Base-by-base conservation (phyloP, 176 grass and related monocot species). In the Avena eriantha region DNA sequence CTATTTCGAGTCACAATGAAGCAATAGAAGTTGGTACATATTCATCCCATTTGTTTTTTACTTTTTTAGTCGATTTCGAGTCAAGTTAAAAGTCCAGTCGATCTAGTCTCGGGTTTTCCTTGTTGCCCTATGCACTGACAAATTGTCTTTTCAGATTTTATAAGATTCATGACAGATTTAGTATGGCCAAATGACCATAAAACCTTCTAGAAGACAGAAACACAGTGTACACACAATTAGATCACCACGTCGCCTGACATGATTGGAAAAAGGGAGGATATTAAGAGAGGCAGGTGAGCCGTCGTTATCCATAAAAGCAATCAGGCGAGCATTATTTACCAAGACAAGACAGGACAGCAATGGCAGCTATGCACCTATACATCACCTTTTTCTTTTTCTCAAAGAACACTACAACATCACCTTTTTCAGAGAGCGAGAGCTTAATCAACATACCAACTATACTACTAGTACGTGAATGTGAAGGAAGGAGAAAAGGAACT, bases 281-380 rank as follows among this genome's bases (percentile, higher is more conserved):
- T 59, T 23, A 45, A 63, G 15, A 39, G 67, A n/a, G 47, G 59
- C 35, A 7, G 86, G 71, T 88, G 48, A 82, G 79, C 17, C 58
- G 45, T 88, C 86, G 35, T 82, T 58, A 45, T 88, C 58, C 15
- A 26, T 64, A 57, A 75, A 85, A 54, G 31, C 73, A 66, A 68
- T 78, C 60, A 17, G 71, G 10, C 19, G 3, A 41, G 26, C 33
- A 31, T 34, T 19, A 81, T 65, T 74, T 54, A 87, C 69, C 43
- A 34, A 31, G 55, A 60, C 67, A 39, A 9, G 5, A 15, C 41
- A 73, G 36, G 68, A 47, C 16, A 59, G 39, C 69, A 84, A 43
- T 54, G 26, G 69, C 49, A 17, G 26, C 56, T 43, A 76, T 76
- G 24, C 73, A 85, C 73, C 43, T 53, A 41, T n/a, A 58, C 39